phyloP scores from a whole-genome alignment of 1,139 yeast species.

The Waltiozyma sp. region DNA sequence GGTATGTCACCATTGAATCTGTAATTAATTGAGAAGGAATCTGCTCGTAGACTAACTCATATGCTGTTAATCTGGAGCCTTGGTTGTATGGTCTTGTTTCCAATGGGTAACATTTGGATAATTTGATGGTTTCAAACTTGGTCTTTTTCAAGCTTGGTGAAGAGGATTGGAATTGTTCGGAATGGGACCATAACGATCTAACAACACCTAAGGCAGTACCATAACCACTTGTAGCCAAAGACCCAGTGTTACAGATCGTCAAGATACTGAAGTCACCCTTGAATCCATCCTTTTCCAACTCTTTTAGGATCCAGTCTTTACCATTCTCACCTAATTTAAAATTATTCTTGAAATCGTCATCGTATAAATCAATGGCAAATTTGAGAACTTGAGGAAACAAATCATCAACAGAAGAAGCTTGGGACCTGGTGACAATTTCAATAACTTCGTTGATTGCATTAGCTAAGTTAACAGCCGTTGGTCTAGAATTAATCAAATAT shows the following conservation, averaged over 20 bases:
- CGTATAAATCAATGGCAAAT: slow-evolving; percentile 52
- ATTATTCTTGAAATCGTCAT: slow-evolving; percentile 70
- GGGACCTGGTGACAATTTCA: slow-evolving; percentile 21
- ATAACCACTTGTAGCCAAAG: slow-evolving; percentile 93
- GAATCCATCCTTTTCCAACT: slow-evolving; percentile 37
- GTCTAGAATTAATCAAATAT: slow-evolving; percentile 67
- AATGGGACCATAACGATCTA: slow-evolving; percentile 49
- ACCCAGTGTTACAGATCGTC: slow-evolving; percentile 81
- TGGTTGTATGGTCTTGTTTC: slow-evolving; percentile 97
- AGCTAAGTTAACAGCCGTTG: slow-evolving; percentile 89
- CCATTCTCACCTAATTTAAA: slow-evolving; percentile 74
- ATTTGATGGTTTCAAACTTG: slow-evolving; percentile 19
- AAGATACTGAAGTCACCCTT: slow-evolving; percentile 65
- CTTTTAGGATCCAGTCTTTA: slow-evolving; percentile 46
- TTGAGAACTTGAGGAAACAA: slow-evolving; percentile 31
- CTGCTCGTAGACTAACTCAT: slow-evolving; percentile 72
- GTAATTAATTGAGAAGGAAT: slow-evolving; percentile 85
- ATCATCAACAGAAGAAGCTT: slow-evolving; percentile 17
- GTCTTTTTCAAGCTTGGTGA: slow-evolving; percentile 20
- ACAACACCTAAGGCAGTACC: slow-evolving; percentile 94
- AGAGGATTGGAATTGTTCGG: slow-evolving; percentile 17
- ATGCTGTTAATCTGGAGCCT: slow-evolving; percentile 89
- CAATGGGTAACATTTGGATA: slow-evolving; percentile 67
- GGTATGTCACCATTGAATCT: slow-evolving; percentile 84
- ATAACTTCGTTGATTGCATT: slow-evolving; percentile 63